A percentile compares a stretch with the other conserved stretches of the same genome.
These are phyloP conservation scores for Agastache rugosa DNA, from an alignment of 257 asterid species.

Conservation along the genomic window DNA sequence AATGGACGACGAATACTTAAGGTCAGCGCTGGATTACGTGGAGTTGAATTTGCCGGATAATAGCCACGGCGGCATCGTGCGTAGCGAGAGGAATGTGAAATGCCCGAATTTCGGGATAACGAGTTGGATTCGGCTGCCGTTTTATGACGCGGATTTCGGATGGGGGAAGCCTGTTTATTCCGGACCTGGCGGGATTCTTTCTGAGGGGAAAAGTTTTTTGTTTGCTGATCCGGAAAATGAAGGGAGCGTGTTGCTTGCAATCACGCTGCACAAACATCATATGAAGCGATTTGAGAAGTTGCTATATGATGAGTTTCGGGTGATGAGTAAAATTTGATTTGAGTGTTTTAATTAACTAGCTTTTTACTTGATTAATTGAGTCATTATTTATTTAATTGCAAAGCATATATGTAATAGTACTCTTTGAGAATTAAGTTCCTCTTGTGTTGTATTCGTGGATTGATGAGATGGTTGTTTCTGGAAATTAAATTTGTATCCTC, in stretches of 20 bases:
- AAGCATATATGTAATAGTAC: too few species aligned
- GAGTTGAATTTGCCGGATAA: too few species aligned
- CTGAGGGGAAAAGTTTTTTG: slow-evolving; percentile 58
- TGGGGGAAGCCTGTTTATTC: slow-evolving; percentile 65
- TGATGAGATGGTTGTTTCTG: too few species aligned
- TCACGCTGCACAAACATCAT: slow-evolving; percentile 53
- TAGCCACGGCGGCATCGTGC: slow-evolving; percentile 35
- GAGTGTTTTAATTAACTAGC: too few species aligned
- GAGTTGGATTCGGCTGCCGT: slow-evolving; percentile 60
- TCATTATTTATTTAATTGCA: too few species aligned
- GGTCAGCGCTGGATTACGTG: too few species aligned
- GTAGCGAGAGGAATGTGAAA: slow-evolving; percentile 42
- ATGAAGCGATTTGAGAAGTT: slow-evolving; percentile 57
- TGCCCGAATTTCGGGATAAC: slow-evolving; percentile 66
- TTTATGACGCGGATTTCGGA: slow-evolving; percentile 68
- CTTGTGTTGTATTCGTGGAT: too few species aligned
- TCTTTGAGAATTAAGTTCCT: too few species aligned
- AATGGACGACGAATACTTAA: slow-evolving; percentile 58
- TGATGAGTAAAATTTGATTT: too few species aligned
- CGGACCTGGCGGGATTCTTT: slow-evolving; percentile 58
- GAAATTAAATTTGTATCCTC: too few species aligned
- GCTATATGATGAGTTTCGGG: slow-evolving; percentile 55
- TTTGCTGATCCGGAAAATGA: slow-evolving; percentile 52
- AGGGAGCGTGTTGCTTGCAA: slow-evolving; percentile 54
- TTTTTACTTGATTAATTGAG: too few species aligned